Conservation (phyloP, 768 basidiomycete genomes). For the Podaxis carcinomalis region DNA sequence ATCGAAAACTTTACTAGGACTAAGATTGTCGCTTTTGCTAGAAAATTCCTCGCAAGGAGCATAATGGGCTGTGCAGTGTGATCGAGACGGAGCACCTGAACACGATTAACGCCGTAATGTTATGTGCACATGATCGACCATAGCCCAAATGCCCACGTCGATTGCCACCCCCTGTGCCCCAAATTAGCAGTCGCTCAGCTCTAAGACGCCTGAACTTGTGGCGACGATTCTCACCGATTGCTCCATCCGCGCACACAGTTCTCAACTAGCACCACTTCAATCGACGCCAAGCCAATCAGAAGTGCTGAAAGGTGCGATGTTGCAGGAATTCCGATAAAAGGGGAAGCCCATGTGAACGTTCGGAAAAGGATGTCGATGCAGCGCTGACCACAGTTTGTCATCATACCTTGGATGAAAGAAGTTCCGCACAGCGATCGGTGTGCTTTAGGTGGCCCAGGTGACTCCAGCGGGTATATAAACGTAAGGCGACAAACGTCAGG, state of each 20-base stretch:
- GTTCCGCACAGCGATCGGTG: not conserved
- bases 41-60: too few species aligned
- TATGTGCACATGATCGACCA: too few species aligned
- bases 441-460: not conserved
- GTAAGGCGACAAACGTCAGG: too few species aligned
- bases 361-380: not conserved
- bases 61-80: too few species aligned
- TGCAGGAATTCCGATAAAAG: not conserved
- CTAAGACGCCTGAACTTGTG: constrained; percentile 17
- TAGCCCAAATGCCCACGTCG: too few species aligned
- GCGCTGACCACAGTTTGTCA: not conserved
- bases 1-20: too few species aligned
- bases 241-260: too few species aligned
- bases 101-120: too few species aligned
- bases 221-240: too few species aligned
- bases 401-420: not conserved
- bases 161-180: too few species aligned
- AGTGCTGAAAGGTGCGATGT: not conserved
- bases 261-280: constrained; percentile 2
- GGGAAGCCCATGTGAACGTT: constrained; percentile 3
- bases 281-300: not conserved
- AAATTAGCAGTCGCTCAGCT: not conserved
- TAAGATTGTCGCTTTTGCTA: too few species aligned
- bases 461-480: not conserved
- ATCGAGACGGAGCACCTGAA: too few species aligned